These are phyloP conservation scores for Euphorbia tirucalli DNA, from an alignment of 345 rosid species.

Conservation along the genomic window DNA sequence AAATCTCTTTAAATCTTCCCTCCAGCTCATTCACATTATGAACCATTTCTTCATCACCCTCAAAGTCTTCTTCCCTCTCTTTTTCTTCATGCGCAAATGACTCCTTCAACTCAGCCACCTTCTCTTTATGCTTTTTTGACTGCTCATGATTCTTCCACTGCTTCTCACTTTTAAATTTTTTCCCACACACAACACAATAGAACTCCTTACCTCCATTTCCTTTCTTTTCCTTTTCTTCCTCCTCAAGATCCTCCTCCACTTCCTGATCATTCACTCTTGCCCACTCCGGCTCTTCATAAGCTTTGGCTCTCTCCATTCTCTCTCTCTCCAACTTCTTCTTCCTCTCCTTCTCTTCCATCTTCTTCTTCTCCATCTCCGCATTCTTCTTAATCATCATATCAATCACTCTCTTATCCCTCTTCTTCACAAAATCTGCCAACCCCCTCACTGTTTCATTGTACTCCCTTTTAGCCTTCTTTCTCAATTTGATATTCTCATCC, in stretches of 20 bases:
- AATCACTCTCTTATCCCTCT: slow-evolving; percentile 90
- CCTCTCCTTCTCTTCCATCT: slow-evolving; percentile 58
- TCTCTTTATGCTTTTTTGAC: slow-evolving; percentile 96
- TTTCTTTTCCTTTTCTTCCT: slow-evolving; percentile 28
- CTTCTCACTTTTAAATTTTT: slow-evolving; percentile 91
- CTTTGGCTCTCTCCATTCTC: slow-evolving; percentile 54
- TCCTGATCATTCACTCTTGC: slow-evolving; percentile 48
- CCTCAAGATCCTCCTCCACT: slow-evolving; percentile 35
- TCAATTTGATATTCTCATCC: slow-evolving; percentile 86
- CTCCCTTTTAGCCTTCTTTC: slow-evolving; percentile 81
- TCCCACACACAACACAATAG: slow-evolving; percentile 80
- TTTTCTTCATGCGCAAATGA: slow-evolving; percentile 50
- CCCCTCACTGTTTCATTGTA: slow-evolving; percentile 80
- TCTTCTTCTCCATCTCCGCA: slow-evolving; percentile 59
- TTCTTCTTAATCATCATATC: slow-evolving; percentile 71
- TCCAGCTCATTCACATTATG: slow-evolving; percentile 32
- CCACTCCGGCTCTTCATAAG: slow-evolving; percentile 70
- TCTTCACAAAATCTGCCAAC: slow-evolving; percentile 79
- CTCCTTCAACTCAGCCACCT: slow-evolving; percentile 71
- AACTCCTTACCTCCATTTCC: slow-evolving; percentile 45
- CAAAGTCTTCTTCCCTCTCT: slow-evolving; percentile 22
- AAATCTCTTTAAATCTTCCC: slow-evolving; percentile 45
- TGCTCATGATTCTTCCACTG: slow-evolving; percentile 98
- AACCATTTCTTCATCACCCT: slow-evolving; percentile 18
- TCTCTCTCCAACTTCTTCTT: slow-evolving; percentile 65